phyloP scores from a whole-genome alignment of 495 filamentous ascomycete genomes.

The Aspergillus haitiensis region DNA sequence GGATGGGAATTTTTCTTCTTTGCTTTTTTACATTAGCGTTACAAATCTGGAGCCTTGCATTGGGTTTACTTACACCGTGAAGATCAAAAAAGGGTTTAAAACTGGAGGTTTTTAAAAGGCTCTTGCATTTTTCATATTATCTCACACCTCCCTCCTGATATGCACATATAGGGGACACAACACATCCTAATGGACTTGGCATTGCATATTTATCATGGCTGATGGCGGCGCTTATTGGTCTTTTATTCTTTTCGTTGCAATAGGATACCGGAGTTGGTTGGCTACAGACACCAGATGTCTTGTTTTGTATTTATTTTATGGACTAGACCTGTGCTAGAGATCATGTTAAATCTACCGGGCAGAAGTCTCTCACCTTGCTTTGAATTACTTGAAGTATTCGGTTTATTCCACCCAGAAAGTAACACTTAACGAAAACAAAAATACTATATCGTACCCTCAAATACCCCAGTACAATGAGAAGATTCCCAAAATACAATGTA shows the following conservation, averaged over 20 bases:
- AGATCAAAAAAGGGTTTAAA: not conserved
- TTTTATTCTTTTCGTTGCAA: not conserved
- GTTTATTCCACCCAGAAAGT: too few species aligned
- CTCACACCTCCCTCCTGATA: not conserved
- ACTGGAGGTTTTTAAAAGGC: conserved; percentile 5
- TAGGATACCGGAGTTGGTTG: not conserved
- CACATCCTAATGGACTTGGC: not conserved
- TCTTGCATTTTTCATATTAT: not conserved
- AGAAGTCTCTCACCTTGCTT: too few species aligned
- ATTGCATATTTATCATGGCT: not conserved
- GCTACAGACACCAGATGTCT: not conserved
- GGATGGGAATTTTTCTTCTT: not conserved
- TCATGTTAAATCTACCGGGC: too few species aligned
- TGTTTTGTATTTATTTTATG: too few species aligned
- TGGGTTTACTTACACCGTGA: conserved; percentile 1
- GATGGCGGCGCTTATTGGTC: not conserved
- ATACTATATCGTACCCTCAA: too few species aligned
- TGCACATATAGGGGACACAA: not conserved
- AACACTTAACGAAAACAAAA: too few species aligned
- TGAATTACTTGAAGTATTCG: too few species aligned
- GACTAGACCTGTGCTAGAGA: too few species aligned
- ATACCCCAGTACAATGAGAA: too few species aligned
- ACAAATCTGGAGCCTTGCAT: conserved; percentile 3
- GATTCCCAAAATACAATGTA: too few species aligned
- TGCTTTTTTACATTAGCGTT: conserved; percentile 10